These are phyloP conservation scores for Clarireedia sp. DNA, from an alignment of 2,329 filamentous ascomycete genomes.

Conservation along the genomic window DNA sequence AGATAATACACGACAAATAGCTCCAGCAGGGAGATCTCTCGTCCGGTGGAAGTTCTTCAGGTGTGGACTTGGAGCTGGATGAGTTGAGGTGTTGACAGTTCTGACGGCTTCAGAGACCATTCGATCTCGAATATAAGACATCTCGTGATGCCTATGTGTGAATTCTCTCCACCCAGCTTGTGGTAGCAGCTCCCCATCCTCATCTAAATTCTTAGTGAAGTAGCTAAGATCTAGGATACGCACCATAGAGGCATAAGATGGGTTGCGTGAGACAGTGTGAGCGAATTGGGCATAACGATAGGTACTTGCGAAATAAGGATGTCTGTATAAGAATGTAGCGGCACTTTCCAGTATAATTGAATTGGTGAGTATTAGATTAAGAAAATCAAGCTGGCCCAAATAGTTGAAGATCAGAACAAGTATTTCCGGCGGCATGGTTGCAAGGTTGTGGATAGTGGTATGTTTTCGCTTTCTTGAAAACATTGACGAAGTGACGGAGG, in stretches of 20 bases:
- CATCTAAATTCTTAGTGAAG: constrained; percentile 10
- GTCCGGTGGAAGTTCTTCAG: constrained; percentile 12
- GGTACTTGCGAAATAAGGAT: constrained; percentile 18
- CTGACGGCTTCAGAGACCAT: not conserved
- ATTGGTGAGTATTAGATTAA: constrained; percentile 15
- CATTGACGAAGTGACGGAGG: not conserved
- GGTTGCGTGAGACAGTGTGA: constrained; percentile 14
- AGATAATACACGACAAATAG: constrained; percentile 18
- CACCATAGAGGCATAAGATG: constrained; percentile 15
- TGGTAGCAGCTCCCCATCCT: constrained; percentile 1
- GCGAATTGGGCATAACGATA: constrained; percentile 24
- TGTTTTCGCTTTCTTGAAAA: not conserved
- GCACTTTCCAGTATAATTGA: constrained; percentile 15
- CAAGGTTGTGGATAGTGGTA: constrained; percentile 8
- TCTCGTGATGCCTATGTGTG: constrained; percentile 16
- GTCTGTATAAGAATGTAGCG: constrained; percentile 14
- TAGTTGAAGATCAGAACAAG: constrained; percentile 15
- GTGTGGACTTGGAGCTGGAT: constrained; percentile 17
- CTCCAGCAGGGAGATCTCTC: constrained; percentile 20
- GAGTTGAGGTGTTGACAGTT: not conserved
- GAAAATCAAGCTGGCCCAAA: constrained; percentile 13
- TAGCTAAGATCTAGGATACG: constrained; percentile 17
- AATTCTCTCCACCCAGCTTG: constrained; percentile 22
- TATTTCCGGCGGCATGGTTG: constrained; percentile 18
- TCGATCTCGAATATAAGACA: constrained; percentile 1